A percentile compares a stretch with the other conserved stretches of the same genome.
Evolutionary conservation across 345 rosid genomes (phyloP).

Genomic region (Rhizophora apiculata): DNA sequence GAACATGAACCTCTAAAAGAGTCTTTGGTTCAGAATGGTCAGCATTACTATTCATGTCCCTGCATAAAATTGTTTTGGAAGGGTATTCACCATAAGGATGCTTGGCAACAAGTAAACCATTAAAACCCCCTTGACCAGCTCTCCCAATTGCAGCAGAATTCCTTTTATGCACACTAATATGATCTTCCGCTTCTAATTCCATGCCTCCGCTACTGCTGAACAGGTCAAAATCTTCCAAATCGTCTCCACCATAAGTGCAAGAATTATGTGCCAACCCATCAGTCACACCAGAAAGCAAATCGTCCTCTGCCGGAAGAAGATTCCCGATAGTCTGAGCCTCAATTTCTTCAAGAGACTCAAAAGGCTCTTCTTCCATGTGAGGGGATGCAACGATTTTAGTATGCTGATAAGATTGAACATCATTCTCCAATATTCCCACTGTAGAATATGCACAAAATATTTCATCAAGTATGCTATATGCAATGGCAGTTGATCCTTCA

Average conservation of each 20-base stretch:
- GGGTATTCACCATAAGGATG: constrained; percentile 60
- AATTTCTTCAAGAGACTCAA: constrained; percentile 76
- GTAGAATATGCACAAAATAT: constrained; percentile 18
- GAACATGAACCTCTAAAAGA: constrained; percentile 68
- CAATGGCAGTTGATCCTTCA: neutral
- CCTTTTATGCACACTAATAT: constrained; percentile 21
- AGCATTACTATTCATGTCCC: constrained; percentile 64
- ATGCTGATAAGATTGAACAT: constrained; percentile 37
- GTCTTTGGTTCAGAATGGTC: constrained; percentile 76
- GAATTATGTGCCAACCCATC: constrained; percentile 46
- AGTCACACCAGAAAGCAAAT: constrained; percentile 82
- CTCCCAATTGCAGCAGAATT: constrained; percentile 28
- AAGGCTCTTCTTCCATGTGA: constrained; percentile 61
- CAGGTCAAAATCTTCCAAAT: constrained; percentile 78
- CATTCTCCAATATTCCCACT: constrained; percentile 57
- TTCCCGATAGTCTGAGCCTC: constrained; percentile 90
- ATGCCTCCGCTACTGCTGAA: constrained; percentile 90
- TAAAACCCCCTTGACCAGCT: constrained; percentile 41
- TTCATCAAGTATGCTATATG: constrained; percentile 3
- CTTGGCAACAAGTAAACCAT: constrained; percentile 53
- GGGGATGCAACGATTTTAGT: constrained; percentile 38
- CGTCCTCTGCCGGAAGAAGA: constrained; percentile 96
- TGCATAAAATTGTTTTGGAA: constrained; percentile 83
- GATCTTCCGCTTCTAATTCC: constrained; percentile 72
- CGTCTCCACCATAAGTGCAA: constrained; percentile 35